phyloP scores from a whole-genome alignment of 768 basidiomycete species.

The Lactarius tabidus region DNA sequence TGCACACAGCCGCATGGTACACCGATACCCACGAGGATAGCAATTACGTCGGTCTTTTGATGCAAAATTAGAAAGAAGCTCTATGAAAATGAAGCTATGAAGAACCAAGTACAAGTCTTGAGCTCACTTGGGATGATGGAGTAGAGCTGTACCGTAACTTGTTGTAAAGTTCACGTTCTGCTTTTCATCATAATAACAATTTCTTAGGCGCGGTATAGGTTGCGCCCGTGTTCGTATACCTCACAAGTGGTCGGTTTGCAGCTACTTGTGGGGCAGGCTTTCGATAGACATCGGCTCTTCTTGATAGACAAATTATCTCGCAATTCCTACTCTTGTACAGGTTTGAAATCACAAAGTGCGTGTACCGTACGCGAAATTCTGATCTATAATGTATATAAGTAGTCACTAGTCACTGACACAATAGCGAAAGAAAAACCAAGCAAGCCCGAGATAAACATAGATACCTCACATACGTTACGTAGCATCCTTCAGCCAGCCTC shows the following conservation, averaged over 20 bases:
- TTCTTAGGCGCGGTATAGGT: background rate
- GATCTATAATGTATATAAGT: background rate
- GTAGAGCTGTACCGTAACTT: too few relatives aligned
- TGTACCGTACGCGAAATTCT: background rate
- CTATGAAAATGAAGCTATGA: too few relatives aligned
- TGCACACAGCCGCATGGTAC: too few relatives aligned
- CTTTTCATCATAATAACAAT: too few relatives aligned
- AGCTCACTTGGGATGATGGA: too few relatives aligned
- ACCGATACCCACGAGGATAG: too few relatives aligned
- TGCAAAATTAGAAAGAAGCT: too few relatives aligned
- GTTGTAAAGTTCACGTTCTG: too few relatives aligned
- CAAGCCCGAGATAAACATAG: background rate
- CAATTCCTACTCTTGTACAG: background rate
- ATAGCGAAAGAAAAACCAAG: background rate
- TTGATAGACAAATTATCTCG: background rate
- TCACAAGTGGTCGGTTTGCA: too few relatives aligned
- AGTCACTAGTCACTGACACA: background rate
- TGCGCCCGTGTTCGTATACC: background rate
- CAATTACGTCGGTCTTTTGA: too few relatives aligned
- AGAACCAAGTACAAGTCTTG: too few relatives aligned
- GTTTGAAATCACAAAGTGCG: background rate
- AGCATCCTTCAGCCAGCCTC: slow-evolving; percentile 9
- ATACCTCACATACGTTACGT: background rate
- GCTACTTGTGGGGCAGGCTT: background rate
- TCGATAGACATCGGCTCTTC: background rate